Percentiles rank a stretch among this genome's conserved stretches.
Evolutionary conservation across 768 basidiomycete species (phyloP).

Genomic region (Baorangia bicolor): DNA sequence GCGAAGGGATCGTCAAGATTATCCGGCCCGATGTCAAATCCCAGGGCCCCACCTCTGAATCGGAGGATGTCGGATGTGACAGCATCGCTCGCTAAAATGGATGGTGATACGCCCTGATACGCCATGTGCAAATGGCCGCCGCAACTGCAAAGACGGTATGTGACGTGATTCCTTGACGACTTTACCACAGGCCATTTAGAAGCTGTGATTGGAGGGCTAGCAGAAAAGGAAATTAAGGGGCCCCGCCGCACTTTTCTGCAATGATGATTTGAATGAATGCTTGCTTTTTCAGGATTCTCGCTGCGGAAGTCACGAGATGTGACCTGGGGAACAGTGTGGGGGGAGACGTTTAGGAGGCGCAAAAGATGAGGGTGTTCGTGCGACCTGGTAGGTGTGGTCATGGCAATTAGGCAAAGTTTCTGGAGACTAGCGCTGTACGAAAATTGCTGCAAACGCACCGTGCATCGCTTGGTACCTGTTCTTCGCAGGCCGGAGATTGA

Average conservation of each 20-base stretch:
- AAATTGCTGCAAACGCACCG: conserved; percentile 8
- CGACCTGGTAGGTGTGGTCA: neutral
- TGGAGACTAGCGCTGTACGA: neutral
- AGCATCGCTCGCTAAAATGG: conserved; percentile 12
- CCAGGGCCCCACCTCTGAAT: neutral
- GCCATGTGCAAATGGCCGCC: conserved; percentile 23
- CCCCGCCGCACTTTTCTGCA: neutral
- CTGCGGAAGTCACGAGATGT: conserved; percentile 4
- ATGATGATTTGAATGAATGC: neutral
- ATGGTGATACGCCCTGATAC: conserved; percentile 23
- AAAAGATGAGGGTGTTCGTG: neutral
- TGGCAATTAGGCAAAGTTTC: neutral
- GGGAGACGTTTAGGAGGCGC: conserved; percentile 21
- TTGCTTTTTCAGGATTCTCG: conserved; percentile 11
- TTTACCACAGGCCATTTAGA: neutral
- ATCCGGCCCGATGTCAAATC: conserved; percentile 26
- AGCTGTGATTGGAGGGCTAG: conserved; percentile 2
- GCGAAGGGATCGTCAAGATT: conserved; percentile 35
- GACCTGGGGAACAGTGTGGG: conserved; percentile 25
- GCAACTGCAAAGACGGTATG: neutral
- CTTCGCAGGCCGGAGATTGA: conserved; percentile 25
- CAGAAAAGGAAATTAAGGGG: conserved; percentile 20
- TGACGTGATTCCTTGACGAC: conserved; percentile 16
- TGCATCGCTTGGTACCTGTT: conserved; percentile 3
- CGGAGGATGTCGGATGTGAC: conserved; percentile 31